These are phyloP conservation scores for Trichoderma pleuroti DNA, from an alignment of 2,329 filamentous ascomycete species.

Conservation along the genomic window DNA sequence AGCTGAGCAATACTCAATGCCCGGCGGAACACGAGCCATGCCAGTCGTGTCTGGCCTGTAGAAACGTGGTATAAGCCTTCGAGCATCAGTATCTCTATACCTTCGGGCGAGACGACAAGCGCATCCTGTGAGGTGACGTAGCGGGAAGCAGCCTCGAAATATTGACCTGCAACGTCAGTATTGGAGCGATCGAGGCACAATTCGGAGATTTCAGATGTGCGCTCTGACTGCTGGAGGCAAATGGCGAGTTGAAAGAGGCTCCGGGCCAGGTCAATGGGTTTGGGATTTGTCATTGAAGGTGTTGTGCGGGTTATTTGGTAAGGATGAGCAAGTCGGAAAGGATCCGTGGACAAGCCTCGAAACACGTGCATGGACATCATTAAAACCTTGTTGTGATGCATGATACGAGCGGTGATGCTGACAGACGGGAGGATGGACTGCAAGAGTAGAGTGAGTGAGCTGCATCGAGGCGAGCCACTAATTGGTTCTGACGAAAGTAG, in stretches of 20 bases:
- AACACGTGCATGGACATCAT: conserved; percentile 14
- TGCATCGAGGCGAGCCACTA: not conserved
- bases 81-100: not conserved
- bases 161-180: not conserved
- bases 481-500: not conserved
- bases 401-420: conserved; percentile 5
- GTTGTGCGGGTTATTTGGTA: not conserved
- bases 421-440: conserved; percentile 6
- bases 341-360: not conserved
- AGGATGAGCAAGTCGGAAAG: not conserved
- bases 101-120: not conserved
- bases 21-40: conserved; percentile 4
- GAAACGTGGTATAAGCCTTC: not conserved
- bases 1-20: conserved; percentile 1
- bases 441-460: not conserved
- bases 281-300: not conserved
- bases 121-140: conserved; percentile 11
- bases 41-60: not conserved
- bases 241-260: conserved; percentile 6
- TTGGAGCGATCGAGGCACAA: not conserved
- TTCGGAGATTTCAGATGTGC: not conserved
- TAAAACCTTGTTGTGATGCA: conserved; percentile 1
- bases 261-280: not conserved
- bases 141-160: conserved; percentile 5
- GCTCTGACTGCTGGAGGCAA: conserved; percentile 2